phyloP scores from a whole-genome alignment of 164 flowering plant species.

The grape (Vitis vinifera) region DNA sequence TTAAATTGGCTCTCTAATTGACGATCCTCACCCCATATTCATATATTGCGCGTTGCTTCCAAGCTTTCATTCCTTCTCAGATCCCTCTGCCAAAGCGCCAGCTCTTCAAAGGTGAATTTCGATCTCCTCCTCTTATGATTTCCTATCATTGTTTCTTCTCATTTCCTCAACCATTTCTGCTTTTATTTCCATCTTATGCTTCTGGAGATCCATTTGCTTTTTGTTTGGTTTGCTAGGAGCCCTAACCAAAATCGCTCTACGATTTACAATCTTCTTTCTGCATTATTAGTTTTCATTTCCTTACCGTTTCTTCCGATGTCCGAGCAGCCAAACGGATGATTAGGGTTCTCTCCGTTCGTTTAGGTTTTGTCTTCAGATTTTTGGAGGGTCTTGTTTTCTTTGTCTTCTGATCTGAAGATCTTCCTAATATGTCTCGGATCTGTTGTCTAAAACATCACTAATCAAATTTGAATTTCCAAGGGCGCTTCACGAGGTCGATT shows the following conservation, averaged over 20 bases:
- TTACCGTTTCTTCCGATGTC: background rate
- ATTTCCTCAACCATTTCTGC: too few relatives aligned
- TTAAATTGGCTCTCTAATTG: slow-evolving; percentile 7
- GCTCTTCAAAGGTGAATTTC: slow-evolving; percentile 15
- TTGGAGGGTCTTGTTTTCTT: background rate
- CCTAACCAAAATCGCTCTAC: too few relatives aligned
- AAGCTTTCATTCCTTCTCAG: slow-evolving; percentile 15
- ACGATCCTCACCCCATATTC: slow-evolving; percentile 1
- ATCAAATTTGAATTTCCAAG: background rate
- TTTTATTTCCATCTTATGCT: too few relatives aligned
- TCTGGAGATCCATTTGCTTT: background rate
- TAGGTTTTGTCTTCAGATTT: background rate
- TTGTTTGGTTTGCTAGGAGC: background rate
- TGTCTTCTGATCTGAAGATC: slow-evolving; percentile 10
- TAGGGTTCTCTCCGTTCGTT: background rate
- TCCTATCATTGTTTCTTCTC: too few relatives aligned
- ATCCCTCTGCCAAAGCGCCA: slow-evolving; percentile 12
- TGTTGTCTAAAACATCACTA: background rate
- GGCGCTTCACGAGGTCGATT: background rate
- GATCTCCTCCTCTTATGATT: background rate
- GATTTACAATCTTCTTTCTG: too few relatives aligned
- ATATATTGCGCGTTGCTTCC: slow-evolving; percentile 15
- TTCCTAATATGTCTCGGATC: background rate
- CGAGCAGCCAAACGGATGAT: background rate
- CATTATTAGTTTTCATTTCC: background rate